These are phyloP conservation scores for Skeletonema potamos DNA, from an alignment of 108 stramenopile genomes.

Conservation along the genomic window DNA sequence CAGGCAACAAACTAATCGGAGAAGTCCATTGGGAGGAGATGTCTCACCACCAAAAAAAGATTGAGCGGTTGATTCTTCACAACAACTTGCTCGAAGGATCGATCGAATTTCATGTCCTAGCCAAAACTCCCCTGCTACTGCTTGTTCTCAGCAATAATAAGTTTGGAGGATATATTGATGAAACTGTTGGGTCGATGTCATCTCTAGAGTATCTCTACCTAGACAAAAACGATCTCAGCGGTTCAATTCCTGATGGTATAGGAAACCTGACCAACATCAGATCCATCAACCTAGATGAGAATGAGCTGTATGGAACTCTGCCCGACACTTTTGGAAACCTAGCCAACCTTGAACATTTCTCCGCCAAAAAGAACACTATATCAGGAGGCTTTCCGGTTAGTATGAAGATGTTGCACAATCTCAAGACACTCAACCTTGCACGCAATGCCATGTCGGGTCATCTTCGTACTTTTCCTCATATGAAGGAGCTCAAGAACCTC, in stretches of 20 bases:
- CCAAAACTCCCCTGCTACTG: slow-evolving; percentile 52
- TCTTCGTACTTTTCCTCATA: slow-evolving; percentile 5
- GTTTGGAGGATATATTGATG: slow-evolving; percentile 54
- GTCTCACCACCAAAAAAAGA: slow-evolving; percentile 12
- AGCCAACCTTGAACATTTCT: slow-evolving; percentile 48
- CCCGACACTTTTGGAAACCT: slow-evolving; percentile 49
- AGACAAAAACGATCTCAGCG: slow-evolving; percentile 62
- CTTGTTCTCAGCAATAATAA: slow-evolving; percentile 63
- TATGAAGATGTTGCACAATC: slow-evolving; percentile 30
- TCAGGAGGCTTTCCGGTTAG: slow-evolving; percentile 42
- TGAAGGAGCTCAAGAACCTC: slow-evolving; percentile 24
- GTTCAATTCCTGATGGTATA: slow-evolving; percentile 52
- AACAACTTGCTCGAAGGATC: slow-evolving; percentile 39
- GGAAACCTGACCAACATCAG: slow-evolving; percentile 32
- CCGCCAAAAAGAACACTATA: slow-evolving; percentile 47
- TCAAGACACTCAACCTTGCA: slow-evolving; percentile 48
- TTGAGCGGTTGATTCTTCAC: slow-evolving; percentile 27
- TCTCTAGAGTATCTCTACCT: slow-evolving; percentile 63
- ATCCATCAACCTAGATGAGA: slow-evolving; percentile 38
- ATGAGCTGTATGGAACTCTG: slow-evolving; percentile 47
- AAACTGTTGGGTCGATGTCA: slow-evolving; percentile 29
- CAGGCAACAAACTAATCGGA: slow-evolving; percentile 27
- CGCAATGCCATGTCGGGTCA: slow-evolving; percentile 35
- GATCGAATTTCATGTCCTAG: slow-evolving; percentile 35
- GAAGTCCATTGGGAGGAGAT: slow-evolving; percentile 34